Conservation (phyloP, 1,284 basidiomycete species). For the Xerocomus amazonicus region DNA sequence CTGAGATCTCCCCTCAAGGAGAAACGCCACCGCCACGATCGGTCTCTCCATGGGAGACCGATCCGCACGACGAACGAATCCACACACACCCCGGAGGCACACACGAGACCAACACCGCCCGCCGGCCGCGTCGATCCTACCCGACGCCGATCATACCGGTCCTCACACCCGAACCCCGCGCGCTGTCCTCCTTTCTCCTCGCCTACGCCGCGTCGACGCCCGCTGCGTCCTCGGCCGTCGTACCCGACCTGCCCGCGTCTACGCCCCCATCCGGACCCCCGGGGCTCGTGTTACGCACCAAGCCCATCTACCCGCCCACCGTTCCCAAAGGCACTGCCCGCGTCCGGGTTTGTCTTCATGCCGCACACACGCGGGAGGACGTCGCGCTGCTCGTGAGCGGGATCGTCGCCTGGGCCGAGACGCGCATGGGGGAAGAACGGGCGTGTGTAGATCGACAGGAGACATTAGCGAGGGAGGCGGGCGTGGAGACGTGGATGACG, state of each 20-base stretch:
- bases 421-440: conserved; percentile 17
- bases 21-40: neutral
- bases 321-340: conserved; percentile 81
- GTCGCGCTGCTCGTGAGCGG: conserved; percentile 54
- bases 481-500: conserved; percentile 27
- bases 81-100: neutral
- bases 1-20: neutral
- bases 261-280: neutral
- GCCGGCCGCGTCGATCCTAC: neutral
- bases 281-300: conserved; percentile 49
- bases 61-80: neutral
- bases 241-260: neutral
- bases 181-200: conserved; percentile 65
- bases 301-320: conserved; percentile 81
- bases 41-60: conserved; percentile 36
- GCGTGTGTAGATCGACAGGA: conserved; percentile 6
- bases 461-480: conserved; percentile 12
- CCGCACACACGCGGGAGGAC: conserved; percentile 64
- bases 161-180: conserved; percentile 70
- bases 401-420: conserved; percentile 49
- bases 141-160: conserved; percentile 82
- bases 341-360: conserved; percentile 82
- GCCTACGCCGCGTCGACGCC: conserved; percentile 19
- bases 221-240: neutral
- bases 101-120: too few species aligned